These are phyloP conservation scores for Amylocarpus encephaloides DNA, from an alignment of 2,329 filamentous ascomycete species.

Conservation along the genomic window DNA sequence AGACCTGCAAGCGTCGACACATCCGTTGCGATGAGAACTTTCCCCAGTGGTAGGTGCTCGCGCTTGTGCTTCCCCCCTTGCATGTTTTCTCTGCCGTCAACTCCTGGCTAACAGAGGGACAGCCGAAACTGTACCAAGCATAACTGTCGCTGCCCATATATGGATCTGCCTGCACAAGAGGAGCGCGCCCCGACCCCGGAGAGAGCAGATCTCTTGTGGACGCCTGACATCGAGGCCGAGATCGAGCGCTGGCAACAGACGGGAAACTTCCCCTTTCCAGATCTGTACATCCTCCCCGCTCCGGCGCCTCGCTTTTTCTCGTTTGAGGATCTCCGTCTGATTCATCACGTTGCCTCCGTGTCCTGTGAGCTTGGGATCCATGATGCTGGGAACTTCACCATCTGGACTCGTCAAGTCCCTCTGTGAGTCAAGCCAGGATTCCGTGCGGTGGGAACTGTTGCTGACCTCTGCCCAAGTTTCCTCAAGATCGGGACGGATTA, in stretches of 20 bases:
- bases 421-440: constrained; percentile 56
- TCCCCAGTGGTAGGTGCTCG: constrained; percentile 74
- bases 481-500: constrained; percentile 76
- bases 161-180: constrained; percentile 71
- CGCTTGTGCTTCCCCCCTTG: neutral
- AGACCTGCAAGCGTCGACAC: constrained; percentile 94
- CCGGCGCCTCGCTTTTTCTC: constrained; percentile 68
- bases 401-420: constrained; percentile 90
- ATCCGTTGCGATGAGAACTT: constrained; percentile 98
- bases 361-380: constrained; percentile 74
- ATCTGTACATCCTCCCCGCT: constrained; percentile 68
- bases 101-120: constrained; percentile 23
- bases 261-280: constrained; percentile 78
- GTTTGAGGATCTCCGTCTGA: constrained; percentile 74
- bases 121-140: constrained; percentile 99
- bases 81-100: neutral
- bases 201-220: constrained; percentile 73
- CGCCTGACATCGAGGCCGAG: constrained; percentile 72
- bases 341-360: constrained; percentile 83
- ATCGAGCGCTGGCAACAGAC: constrained; percentile 80
- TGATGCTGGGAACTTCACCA: constrained; percentile 74
- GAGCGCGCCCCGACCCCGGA: constrained; percentile 54
- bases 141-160: constrained; percentile 96
- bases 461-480: constrained; percentile 49
- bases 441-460: constrained; percentile 1